Evolutionary conservation across 1,284 basidiomycete genomes (phyloP).

Genomic region (Paramarasmius palmivorus): DNA sequence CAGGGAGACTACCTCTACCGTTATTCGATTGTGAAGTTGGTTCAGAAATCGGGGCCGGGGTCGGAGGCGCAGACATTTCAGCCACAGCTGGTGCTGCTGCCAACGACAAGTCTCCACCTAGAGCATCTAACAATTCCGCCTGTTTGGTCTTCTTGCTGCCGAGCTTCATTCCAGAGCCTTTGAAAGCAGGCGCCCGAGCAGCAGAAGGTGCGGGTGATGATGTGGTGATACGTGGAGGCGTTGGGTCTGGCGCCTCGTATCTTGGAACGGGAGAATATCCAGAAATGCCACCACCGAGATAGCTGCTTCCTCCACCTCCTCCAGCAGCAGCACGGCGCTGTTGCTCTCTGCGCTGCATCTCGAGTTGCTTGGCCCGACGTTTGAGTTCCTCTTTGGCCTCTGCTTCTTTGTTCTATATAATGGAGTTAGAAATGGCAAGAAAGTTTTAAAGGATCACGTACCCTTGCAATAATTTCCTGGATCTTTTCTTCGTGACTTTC

Average conservation of each 20-base stretch:
- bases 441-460: conserved; percentile 35
- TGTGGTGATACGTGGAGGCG: conserved; percentile 38
- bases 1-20: conserved; percentile 67
- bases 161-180: conserved; percentile 97
- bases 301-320: conserved; percentile 50
- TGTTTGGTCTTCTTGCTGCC: conserved; percentile 90
- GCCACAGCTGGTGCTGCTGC: conserved; percentile 47
- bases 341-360: conserved; percentile 96
- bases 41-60: conserved; percentile 49
- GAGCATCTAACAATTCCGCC: conserved; percentile 83
- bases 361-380: conserved; percentile 95
- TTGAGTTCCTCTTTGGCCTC: conserved; percentile 99
- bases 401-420: conserved; percentile 90
- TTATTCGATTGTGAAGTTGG: conserved; percentile 42
- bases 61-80: conserved; percentile 59
- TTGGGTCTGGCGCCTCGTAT: conserved; percentile 62
- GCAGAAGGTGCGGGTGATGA: conserved; percentile 53
- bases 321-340: conserved; percentile 69
- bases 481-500: conserved; percentile 99
- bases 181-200: conserved; percentile 79
- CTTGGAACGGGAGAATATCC: conserved; percentile 73
- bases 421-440: neutral
- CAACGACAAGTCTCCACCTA: conserved; percentile 74
- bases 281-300: conserved; percentile 63
- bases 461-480: conserved; percentile 96